Base-by-base conservation (phyloP, 129 eudicot genomes). In the Deinandra increscens region DNA sequence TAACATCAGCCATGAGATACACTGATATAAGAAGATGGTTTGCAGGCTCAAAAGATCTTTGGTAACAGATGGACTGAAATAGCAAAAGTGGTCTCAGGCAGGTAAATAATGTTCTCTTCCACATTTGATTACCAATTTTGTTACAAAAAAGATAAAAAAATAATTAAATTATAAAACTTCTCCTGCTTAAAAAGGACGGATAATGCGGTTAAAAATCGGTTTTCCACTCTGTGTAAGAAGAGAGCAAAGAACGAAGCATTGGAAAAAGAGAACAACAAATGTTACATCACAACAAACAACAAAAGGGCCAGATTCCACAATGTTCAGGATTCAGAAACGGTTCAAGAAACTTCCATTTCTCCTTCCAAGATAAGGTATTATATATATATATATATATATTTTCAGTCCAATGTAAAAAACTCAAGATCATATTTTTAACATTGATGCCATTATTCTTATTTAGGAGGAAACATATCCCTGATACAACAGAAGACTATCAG, bases 51-150 rank as follows among this genome's bases (percentile, higher is more conserved):
- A 59, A 88, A 86, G 87, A 82, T 82, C 38, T 92, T 88, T 83
- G 98, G 98, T 51, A 92, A 92, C 80, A 81, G 96, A 80, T 92
- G 98, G 98, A 92, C 98, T 20, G 98, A 88, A 68, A 92, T 92
- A 62, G 98, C 98, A 13, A 92, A 92, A 90, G 98, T 92, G 67
- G 96, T 92, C 63, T 84, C 98, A 45, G 98, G 96, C 81, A 92
- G 98, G 98, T 92, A 84, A 64, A 51, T 29, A 34, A 68, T 50
- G 33, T 23, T 70, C 63, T 15, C 5, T 19, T 58, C 9, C 12
- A 1, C 14, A 33, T 60, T 15, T 48, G 39, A 38, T 68, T 22
- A 2, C 1, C 33, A 26, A 12, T 9, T 29, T 14, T 58, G 15
- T 58, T 0, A 4, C 12, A 29, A 12, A 26, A 26, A 12, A 58